phyloP scores from a whole-genome alignment of 2,329 filamentous ascomycete species.

The Fusarium transvaalense region DNA sequence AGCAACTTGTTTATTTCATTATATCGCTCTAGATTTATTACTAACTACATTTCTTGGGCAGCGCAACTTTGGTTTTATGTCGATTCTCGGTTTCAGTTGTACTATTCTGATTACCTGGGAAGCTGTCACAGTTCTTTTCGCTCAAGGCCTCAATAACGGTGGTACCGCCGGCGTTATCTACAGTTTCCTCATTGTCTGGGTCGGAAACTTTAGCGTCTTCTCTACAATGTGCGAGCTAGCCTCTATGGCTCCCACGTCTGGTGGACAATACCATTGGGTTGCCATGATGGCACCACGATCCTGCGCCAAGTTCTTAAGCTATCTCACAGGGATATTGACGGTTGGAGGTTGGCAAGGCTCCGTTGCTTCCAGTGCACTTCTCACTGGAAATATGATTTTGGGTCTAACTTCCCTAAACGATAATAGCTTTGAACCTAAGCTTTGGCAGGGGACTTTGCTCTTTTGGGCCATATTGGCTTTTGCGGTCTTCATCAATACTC shows the following conservation, averaged over 20 bases:
- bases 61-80: conserved; percentile 42
- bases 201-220: conserved; percentile 53
- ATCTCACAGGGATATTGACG: conserved; percentile 44
- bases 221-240: conserved; percentile 39
- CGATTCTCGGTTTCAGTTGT: conserved; percentile 44
- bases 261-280: conserved; percentile 40
- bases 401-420: conserved; percentile 34
- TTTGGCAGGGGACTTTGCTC: conserved; percentile 47
- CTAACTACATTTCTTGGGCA: conserved; percentile 1
- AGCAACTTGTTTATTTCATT: background rate
- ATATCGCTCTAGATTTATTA: background rate
- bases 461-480: conserved; percentile 56
- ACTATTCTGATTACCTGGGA: conserved; percentile 46
- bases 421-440: conserved; percentile 28
- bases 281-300: conserved; percentile 37
- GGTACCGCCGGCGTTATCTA: conserved; percentile 58
- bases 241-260: conserved; percentile 36
- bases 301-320: conserved; percentile 48
- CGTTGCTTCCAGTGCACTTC: conserved; percentile 34
- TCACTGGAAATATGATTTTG: conserved; percentile 45
- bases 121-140: conserved; percentile 41
- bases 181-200: conserved; percentile 64
- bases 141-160: conserved; percentile 38
- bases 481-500: conserved; percentile 56
- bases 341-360: conserved; percentile 44